Percentiles rank a stretch among this genome's conserved stretches.
Conservation (phyloP, 495 filamentous ascomycete genomes). For the Penicillium ochrochloron region DNA sequence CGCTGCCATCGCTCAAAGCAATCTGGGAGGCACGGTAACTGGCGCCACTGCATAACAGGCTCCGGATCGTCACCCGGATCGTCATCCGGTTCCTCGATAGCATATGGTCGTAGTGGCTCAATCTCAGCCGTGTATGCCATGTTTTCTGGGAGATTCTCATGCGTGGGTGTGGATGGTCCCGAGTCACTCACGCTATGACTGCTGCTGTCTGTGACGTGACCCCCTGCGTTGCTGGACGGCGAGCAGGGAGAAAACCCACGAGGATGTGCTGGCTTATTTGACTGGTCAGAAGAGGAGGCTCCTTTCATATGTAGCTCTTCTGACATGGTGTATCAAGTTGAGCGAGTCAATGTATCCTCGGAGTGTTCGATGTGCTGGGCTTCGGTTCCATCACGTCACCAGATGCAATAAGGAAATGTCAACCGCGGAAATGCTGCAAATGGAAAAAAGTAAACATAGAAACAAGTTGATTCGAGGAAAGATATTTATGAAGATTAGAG, state of each 20-base stretch:
- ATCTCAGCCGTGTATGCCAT: slow-evolving; percentile 14
- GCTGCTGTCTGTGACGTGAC: slow-evolving; percentile 17
- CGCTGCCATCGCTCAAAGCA: slow-evolving; percentile 38
- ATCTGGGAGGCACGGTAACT: slow-evolving; percentile 26
- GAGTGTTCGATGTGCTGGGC: neutral
- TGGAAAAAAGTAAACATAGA: slow-evolving; percentile 9
- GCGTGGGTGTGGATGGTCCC: slow-evolving; percentile 23
- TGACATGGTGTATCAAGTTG: neutral
- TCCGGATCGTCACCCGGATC: slow-evolving; percentile 45
- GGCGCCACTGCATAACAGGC: slow-evolving; percentile 9
- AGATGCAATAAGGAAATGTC: slow-evolving; percentile 1
- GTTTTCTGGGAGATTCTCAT: slow-evolving; percentile 4
- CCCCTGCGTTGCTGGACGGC: neutral
- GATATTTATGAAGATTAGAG: neutral
- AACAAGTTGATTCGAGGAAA: too few relatives aligned
- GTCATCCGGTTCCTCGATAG: slow-evolving; percentile 51
- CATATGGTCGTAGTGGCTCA: slow-evolving; percentile 44
- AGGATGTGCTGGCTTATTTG: neutral
- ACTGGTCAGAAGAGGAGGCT: neutral
- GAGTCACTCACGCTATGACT: slow-evolving; percentile 24
- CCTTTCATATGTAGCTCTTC: slow-evolving; percentile 11
- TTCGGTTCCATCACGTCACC: slow-evolving; percentile 20
- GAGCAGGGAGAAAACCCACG: neutral
- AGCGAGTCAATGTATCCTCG: neutral
- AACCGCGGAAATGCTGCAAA: slow-evolving; percentile 5